These are phyloP conservation scores for Warburgia ugandensis DNA, from an alignment of 164 flowering plant species.

Conservation along the genomic window DNA sequence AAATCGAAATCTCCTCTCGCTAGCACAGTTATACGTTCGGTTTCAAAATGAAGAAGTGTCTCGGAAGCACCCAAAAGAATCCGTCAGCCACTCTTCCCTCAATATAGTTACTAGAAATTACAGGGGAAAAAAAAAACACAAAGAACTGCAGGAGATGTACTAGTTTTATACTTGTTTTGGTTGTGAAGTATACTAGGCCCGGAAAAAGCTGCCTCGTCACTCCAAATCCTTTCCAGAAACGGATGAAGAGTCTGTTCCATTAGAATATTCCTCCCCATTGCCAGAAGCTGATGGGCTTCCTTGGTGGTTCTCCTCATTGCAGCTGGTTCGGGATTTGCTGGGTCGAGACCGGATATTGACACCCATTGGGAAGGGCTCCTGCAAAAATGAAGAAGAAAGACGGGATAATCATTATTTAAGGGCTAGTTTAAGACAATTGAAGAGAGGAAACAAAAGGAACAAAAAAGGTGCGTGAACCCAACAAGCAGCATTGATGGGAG, in stretches of 20 bases:
- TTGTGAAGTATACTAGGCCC: conserved; percentile 14
- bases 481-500: too few relatives aligned
- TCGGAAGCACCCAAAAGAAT: conserved; percentile 10
- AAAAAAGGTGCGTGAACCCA: too few relatives aligned
- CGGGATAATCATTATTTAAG: not conserved
- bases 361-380: conserved; percentile 93
- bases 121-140: not conserved
- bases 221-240: conserved; percentile 47
- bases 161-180: too few relatives aligned
- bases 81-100: conserved; percentile 6
- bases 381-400: conserved; percentile 13
- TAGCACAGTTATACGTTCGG: conserved; percentile 1
- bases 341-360: conserved; percentile 47
- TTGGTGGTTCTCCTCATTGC: conserved; percentile 39
- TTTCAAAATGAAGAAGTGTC: conserved; percentile 12
- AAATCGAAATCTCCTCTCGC: too few relatives aligned
- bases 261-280: conserved; percentile 37
- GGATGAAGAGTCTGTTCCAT: conserved; percentile 32
- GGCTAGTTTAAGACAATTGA: not conserved
- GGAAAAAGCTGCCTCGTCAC: conserved; percentile 17
- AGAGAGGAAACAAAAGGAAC: too few relatives aligned
- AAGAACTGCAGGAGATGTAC: not conserved
- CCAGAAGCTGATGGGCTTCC: conserved; percentile 36
- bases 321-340: conserved; percentile 32
- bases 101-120: conserved; percentile 11